Evolutionary conservation across 73 alveolate genomes (phyloP), one percentile per base, ranked within the genome.

Genomic region (Stentor coeruleus): DNA sequence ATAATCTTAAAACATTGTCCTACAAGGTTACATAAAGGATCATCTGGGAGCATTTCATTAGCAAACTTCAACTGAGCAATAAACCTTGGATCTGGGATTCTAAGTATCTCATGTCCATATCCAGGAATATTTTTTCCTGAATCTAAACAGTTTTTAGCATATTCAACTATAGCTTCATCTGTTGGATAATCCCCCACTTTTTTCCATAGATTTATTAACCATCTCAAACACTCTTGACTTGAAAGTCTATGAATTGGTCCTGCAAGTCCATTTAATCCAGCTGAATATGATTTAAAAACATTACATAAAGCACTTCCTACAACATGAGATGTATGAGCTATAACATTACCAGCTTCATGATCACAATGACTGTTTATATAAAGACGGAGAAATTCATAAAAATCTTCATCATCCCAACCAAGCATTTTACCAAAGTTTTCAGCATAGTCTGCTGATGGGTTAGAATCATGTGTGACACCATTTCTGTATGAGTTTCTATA

Each of bases 71-170:
- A 84, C 74, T 91, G 90, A 59, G 73, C 85, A 60, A 85, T 82
- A 77, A 77, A 91, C 74, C 99, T 84, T 73, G 98, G 99, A 77
- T 96, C 99, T 3, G 99, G 90, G 59, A 84, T 81, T 85, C 99
- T 96, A 73, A 96, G 83, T 73, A 96, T 98, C 38, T 98, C 99
- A 87, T 96, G 99, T 58, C 99, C 99, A 75, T 87, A 96, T 84
- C 99, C 97, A 0, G 93, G 93, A n/a, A 66, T 73, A 15, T 87
- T 87, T 2, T 83, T 59, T 28, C 81, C 86, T 80, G 31, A 55
- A 14, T 36, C 39, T 84, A 87, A 40, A 11, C 84, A 73, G 35
- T 59, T 87, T 87, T 77, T 35, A 81, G 31, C 39, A 20, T 1
- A 42, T 59, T 38, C 87, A 31, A 81, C 28, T 33, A 26, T 3